These are phyloP conservation scores for Phaeosphaeriaceae sp. DNA, from an alignment of 2,329 filamentous ascomycete species.

Conservation along the genomic window DNA sequence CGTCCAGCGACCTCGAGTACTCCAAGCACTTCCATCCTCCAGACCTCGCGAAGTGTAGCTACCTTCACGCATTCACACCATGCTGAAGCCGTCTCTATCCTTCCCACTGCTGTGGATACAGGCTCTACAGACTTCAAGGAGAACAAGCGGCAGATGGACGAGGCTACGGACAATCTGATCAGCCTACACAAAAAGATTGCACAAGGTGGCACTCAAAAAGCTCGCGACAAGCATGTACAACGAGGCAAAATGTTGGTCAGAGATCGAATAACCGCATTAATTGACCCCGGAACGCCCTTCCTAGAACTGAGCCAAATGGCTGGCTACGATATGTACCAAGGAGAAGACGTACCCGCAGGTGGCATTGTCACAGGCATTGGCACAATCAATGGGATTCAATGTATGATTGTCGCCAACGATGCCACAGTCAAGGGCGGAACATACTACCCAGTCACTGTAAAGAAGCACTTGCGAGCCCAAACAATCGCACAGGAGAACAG, in stretches of 20 bases:
- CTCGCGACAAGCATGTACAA: slow-evolving; percentile 83
- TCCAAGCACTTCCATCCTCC: not conserved
- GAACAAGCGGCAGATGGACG: slow-evolving; percentile 78
- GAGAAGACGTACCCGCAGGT: slow-evolving; percentile 85
- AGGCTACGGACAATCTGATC: slow-evolving; percentile 72
- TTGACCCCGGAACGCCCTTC: slow-evolving; percentile 89
- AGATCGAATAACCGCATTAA: slow-evolving; percentile 83
- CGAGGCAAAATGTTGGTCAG: slow-evolving; percentile 93
- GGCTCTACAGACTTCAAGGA: slow-evolving; percentile 79
- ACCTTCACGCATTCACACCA: slow-evolving; percentile 83
- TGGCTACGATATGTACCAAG: slow-evolving; percentile 82
- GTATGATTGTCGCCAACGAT: slow-evolving; percentile 93
- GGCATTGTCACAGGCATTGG: slow-evolving; percentile 94
- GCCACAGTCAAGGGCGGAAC: slow-evolving; percentile 97
- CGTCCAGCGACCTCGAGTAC: slow-evolving; percentile 3
- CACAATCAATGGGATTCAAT: slow-evolving; percentile 86
- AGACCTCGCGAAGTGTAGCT: slow-evolving; percentile 58
- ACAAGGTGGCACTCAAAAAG: slow-evolving; percentile 79
- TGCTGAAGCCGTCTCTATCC: slow-evolving; percentile 79
- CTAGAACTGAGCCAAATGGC: slow-evolving; percentile 93
- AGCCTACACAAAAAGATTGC: slow-evolving; percentile 74
- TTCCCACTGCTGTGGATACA: slow-evolving; percentile 78
- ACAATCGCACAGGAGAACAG: slow-evolving; percentile 87
- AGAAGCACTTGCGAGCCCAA: slow-evolving; percentile 95
- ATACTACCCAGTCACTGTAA: slow-evolving; percentile 96